These are phyloP conservation scores for Boletus tylopilopsis DNA, from an alignment of 768 basidiomycete genomes.

Conservation along the genomic window DNA sequence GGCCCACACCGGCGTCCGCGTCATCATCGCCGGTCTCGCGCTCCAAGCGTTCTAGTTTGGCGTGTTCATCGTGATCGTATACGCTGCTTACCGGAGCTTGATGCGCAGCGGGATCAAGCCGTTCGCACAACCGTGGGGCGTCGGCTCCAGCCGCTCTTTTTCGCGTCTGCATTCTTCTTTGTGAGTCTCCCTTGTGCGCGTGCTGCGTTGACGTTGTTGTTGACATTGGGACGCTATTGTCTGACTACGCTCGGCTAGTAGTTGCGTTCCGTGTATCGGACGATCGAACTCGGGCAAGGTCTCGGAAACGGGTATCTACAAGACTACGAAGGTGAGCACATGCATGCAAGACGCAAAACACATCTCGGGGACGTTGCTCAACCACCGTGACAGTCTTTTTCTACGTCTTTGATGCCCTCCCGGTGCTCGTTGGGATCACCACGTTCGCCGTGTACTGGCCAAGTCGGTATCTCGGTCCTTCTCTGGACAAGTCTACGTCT, in stretches of 20 bases:
- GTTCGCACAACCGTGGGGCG: slow-evolving; percentile 16
- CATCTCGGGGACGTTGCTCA: too few relatives aligned
- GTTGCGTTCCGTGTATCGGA: slow-evolving; percentile 30
- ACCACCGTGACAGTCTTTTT: slow-evolving; percentile 19
- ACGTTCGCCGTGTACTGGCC: slow-evolving; percentile 29
- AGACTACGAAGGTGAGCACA: slow-evolving; percentile 22
- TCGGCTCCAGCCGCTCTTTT: slow-evolving; percentile 18
- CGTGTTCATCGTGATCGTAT: slow-evolving; percentile 17
- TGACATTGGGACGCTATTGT: too few relatives aligned
- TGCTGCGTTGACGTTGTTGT: neutral
- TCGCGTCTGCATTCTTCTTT: slow-evolving; percentile 23
- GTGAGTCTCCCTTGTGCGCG: slow-evolving; percentile 12
- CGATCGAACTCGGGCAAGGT: slow-evolving; percentile 19
- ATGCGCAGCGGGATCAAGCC: slow-evolving; percentile 2
- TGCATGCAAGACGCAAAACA: too few relatives aligned
- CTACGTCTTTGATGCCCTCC: slow-evolving; percentile 28
- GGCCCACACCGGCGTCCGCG: slow-evolving; percentile 4
- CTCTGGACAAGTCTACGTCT: neutral
- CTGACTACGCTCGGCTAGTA: neutral
- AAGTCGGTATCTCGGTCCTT: slow-evolving; percentile 16
- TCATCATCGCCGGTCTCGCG: slow-evolving; percentile 26
- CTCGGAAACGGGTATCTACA: slow-evolving; percentile 17
- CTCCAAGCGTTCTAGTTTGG: slow-evolving; percentile 26
- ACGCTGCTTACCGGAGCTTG: slow-evolving; percentile 11
- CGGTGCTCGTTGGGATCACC: slow-evolving; percentile 24